Base-by-base conservation (phyloP, 805 yeast genomes). In the Torulaspora maleeae region DNA sequence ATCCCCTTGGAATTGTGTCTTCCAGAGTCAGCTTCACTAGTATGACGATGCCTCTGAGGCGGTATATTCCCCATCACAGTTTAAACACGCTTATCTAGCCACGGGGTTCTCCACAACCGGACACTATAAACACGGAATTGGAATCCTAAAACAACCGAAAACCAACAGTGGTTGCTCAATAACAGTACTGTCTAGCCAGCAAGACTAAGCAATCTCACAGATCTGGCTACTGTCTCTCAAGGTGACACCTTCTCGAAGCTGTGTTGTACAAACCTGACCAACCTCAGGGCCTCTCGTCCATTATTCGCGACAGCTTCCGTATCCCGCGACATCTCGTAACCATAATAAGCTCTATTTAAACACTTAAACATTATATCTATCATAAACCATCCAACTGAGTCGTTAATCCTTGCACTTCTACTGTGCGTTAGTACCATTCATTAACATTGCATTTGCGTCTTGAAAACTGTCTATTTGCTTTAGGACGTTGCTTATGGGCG, bases 401-500 rank as follows among this genome's bases (percentile, higher is more conserved):
- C 35, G 28, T 38, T 19, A 38, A 16, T n/a, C 29, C 41, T 38
- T 10, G 35, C 24, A 36, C 25, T 7, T 33, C 34, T 25, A 25
- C 34, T 34, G 30, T 33, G 28, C 22, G 27, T 15, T 28, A 22
- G 10, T 15, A 7, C 38, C 38, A 15, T 24, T 15, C 3, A 8
- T 24, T 4, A 13, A 19, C 38, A 35, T 19, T 20, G 27, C n/a
- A 4, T 35, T 19, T 34, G 39, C 13, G 47, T 49, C 38, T 58
- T 57, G 47, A 57, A 60, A 24, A 47, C 46, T 16, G 37, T 58
- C 58, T 28, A 60, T 58, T 32, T 59, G 56, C 42, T 41, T 54
- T 24, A 57, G 41, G 15, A 61, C 52, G 38, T 54, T 57, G 40
- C 60, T 53, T 20, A 61, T 48, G 8, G 65, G 60, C 13, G 66